These are phyloP conservation scores for Clavispora fructus DNA, from an alignment of 805 yeast genomes.

Conservation along the genomic window DNA sequence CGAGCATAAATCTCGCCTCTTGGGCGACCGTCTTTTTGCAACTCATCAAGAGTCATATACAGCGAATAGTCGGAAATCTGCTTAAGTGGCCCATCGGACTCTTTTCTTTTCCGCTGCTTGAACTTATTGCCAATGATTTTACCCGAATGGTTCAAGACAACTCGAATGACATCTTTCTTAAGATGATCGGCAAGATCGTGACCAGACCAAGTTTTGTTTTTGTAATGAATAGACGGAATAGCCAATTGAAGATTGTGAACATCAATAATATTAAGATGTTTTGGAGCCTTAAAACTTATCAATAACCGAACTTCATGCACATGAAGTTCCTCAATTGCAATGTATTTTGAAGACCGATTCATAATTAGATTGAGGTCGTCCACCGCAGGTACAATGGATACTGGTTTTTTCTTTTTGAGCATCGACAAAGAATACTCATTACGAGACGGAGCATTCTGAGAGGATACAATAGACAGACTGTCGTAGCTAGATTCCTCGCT, in stretches of 20 bases:
- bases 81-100: conserved; percentile 27
- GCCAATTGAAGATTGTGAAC: conserved; percentile 67
- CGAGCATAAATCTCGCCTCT: not conserved
- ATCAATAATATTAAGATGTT: conserved; percentile 63
- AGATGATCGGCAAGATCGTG: conserved; percentile 60
- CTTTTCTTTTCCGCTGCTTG: conserved; percentile 30
- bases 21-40: conserved; percentile 24
- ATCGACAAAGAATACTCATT: conserved; percentile 1
- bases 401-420: conserved; percentile 7
- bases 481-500: not conserved
- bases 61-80: conserved; percentile 36
- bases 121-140: conserved; percentile 75
- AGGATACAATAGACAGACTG: not conserved
- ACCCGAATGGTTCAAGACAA: conserved; percentile 64
- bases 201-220: conserved; percentile 65
- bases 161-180: conserved; percentile 57
- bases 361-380: conserved; percentile 40
- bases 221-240: conserved; percentile 49
- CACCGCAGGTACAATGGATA: not conserved
- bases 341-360: conserved; percentile 38
- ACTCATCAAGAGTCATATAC: conserved; percentile 34
- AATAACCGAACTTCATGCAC: conserved; percentile 39
- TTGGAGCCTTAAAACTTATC: conserved; percentile 74
- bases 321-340: conserved; percentile 33
- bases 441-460: not conserved